phyloP scores from a whole-genome alignment of 1,284 basidiomycete species.

The Cutaneotrichosporon sp. region DNA sequence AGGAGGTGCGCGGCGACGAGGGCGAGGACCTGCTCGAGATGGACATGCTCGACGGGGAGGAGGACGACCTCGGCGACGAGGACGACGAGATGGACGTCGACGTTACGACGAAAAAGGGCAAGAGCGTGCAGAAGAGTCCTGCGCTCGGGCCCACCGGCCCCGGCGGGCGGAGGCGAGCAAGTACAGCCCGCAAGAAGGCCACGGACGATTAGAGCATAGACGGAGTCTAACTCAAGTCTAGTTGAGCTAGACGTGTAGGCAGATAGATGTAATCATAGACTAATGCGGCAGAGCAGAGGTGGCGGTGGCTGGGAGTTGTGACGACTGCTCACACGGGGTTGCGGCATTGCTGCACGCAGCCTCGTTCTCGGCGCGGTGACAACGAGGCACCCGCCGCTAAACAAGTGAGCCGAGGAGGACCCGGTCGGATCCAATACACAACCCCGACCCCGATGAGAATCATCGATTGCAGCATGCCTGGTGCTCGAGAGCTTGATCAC shows the following conservation, averaged over 20 bases:
- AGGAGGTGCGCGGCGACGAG: constrained; percentile 40
- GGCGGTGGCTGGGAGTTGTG: no score
- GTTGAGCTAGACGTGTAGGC: not conserved
- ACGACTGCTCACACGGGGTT: not conserved
- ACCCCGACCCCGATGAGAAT: no score
- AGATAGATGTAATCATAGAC: not conserved
- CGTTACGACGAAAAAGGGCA: constrained; percentile 2
- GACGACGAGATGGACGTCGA: constrained; percentile 40
- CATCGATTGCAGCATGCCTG: not conserved
- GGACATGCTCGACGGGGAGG: constrained; percentile 43
- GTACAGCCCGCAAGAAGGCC: not conserved
- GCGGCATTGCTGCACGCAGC: no score
- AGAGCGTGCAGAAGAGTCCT: constrained; percentile 5
- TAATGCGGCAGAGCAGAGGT: not conserved
- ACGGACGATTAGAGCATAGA: not conserved
- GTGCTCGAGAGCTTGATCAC: no score
- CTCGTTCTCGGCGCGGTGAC: no score
- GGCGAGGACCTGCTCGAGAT: constrained; percentile 44
- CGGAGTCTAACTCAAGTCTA: no score
- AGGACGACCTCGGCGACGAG: constrained; percentile 31
- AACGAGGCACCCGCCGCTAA: not conserved
- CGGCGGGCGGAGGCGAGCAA: not conserved
- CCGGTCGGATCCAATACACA: not conserved
- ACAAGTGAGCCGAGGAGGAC: not conserved
- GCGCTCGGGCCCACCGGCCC: constrained; percentile 11